Conservation (phyloP, 305 asterid species). For the Euphrasia arctica region DNA sequence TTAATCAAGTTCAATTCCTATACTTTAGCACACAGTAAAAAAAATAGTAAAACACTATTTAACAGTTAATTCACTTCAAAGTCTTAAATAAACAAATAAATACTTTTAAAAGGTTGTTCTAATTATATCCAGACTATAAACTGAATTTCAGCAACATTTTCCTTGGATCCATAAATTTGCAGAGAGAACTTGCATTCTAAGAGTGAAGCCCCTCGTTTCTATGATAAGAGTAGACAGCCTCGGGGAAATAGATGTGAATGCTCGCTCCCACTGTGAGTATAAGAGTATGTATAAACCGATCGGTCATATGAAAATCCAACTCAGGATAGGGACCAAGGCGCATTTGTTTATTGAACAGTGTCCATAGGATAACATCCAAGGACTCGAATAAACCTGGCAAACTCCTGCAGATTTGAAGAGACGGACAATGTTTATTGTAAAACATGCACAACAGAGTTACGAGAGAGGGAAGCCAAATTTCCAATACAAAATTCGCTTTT, state of each 20-base stretch:
- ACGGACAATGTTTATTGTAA: neutral
- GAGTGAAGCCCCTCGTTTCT: neutral
- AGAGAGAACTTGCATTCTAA: neutral
- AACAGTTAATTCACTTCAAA: too few relatives aligned
- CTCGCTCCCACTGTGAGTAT: too few relatives aligned
- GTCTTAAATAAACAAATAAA: too few relatives aligned
- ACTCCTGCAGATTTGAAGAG: slow-evolving; percentile 48
- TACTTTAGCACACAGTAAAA: too few relatives aligned
- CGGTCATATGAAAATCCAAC: neutral
- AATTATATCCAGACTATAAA: neutral
- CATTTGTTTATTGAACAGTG: slow-evolving; percentile 26
- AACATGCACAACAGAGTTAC: neutral
- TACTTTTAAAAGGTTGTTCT: too few relatives aligned
- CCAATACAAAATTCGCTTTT: too few relatives aligned
- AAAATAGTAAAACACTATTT: too few relatives aligned
- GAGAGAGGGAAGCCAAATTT: too few relatives aligned
- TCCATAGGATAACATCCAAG: slow-evolving; percentile 77
- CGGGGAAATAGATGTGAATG: too few relatives aligned
- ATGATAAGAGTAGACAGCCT: too few relatives aligned
- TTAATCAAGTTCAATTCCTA: too few relatives aligned
- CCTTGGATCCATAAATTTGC: neutral
- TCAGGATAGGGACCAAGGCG: neutral
- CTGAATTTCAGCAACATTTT: neutral
- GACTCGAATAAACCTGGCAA: slow-evolving; percentile 62
- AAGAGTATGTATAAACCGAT: neutral